Percentiles rank a stretch among this genome's conserved stretches.
These are phyloP conservation scores for Paraurostyla sp. DNA, from an alignment of 73 alveolate species.

Conservation along the genomic window DNA sequence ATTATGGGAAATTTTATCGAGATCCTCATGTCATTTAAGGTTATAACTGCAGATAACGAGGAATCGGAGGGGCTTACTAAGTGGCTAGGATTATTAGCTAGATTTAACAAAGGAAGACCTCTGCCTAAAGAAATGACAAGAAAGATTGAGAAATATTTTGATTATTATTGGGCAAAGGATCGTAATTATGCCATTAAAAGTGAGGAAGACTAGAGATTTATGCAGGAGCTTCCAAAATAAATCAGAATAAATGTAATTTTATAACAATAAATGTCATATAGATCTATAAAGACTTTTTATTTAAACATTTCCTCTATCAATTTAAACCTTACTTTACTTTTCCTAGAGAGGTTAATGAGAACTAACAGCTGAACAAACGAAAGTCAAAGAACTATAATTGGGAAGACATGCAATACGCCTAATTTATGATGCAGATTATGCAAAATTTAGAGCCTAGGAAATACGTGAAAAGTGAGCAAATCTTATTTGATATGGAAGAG, in stretches of 20 bases:
- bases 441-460: constrained; percentile 37
- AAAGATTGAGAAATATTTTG: constrained; percentile 63
- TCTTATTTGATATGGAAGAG: constrained; percentile 35
- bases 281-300: constrained; percentile 60
- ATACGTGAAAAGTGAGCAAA: not conserved
- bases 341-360: not conserved
- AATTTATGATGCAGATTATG: constrained; percentile 33
- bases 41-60: constrained; percentile 36
- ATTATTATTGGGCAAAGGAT: constrained; percentile 67
- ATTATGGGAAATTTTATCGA: constrained; percentile 74
- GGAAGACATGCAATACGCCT: constrained; percentile 11
- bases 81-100: constrained; percentile 54
- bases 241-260: constrained; percentile 26
- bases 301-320: constrained; percentile 45
- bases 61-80: constrained; percentile 48
- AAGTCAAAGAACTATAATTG: not conserved
- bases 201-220: constrained; percentile 61
- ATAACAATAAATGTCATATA: not conserved
- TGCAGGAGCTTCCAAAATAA: constrained; percentile 55
- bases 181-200: constrained; percentile 49
- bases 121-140: constrained; percentile 52
- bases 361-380: not conserved
- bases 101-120: constrained; percentile 70
- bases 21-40: constrained; percentile 46
- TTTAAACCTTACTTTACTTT: constrained; percentile 57